Percentiles rank a stretch among this genome's conserved stretches.
phyloP scores from a whole-genome alignment of 768 basidiomycete species.

The Rhizopogon vinicolor region DNA sequence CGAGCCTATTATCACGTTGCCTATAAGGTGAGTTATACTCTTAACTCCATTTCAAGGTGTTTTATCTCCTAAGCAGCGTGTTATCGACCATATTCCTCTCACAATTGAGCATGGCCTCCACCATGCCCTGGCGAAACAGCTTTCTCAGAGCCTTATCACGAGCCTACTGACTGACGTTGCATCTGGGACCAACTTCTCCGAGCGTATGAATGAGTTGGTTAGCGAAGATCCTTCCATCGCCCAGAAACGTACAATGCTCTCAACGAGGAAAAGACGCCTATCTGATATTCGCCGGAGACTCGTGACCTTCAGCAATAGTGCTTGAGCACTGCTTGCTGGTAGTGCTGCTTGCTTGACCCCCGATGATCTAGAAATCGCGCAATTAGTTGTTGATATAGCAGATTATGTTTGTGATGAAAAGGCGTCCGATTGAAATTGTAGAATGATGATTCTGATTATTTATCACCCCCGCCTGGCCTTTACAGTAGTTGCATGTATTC shows the following conservation, averaged over 20 bases:
- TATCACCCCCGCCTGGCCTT: no score
- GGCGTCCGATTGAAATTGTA: no score
- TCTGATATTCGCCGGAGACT: conserved; percentile 36
- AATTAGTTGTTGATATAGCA: no score
- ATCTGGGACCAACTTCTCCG: conserved; percentile 11
- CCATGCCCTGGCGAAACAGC: conserved; percentile 28
- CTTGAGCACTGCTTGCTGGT: not conserved
- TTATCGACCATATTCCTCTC: conserved; percentile 51
- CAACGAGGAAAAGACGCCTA: conserved; percentile 29
- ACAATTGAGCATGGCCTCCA: conserved; percentile 44
- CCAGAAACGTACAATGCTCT: conserved; percentile 29
- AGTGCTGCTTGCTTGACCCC: not conserved
- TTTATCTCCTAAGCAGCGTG: conserved; percentile 33
- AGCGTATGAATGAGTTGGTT: conserved; percentile 36
- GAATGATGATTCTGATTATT: no score
- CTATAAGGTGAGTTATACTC: conserved; percentile 33
- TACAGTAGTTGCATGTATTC: no score
- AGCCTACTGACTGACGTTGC: conserved; percentile 23
- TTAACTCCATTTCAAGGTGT: not conserved
- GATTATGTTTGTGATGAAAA: no score
- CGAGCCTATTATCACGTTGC: conserved; percentile 47
- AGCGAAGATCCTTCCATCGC: conserved; percentile 39
- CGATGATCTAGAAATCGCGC: no score
- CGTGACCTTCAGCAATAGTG: conserved; percentile 14
- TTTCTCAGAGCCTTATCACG: conserved; percentile 33